Evolutionary conservation across 139 green algal genomes (phyloP).

Genomic region (Picochlorum costavermella): DNA sequence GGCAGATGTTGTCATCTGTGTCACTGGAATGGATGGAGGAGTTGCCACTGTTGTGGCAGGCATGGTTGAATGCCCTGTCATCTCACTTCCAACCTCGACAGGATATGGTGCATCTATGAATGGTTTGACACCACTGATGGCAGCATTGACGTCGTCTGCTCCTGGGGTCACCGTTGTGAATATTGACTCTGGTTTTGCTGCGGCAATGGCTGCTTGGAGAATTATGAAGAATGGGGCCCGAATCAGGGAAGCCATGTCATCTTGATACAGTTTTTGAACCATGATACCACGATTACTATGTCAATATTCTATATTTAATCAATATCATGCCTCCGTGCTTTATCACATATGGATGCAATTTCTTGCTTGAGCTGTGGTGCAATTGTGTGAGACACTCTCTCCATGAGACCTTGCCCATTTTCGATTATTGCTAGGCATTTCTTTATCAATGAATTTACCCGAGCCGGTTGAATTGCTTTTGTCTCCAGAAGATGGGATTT

Average conservation of each 20-base stretch:
- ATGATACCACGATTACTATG: no score
- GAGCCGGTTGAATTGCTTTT: no score
- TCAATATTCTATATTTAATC: no score
- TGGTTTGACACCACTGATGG: slow-evolving; percentile 51
- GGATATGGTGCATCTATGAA: slow-evolving; percentile 56
- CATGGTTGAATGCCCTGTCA: slow-evolving; percentile 67
- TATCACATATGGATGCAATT: no score
- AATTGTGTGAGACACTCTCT: no score
- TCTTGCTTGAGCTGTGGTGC: no score
- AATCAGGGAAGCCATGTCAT: slow-evolving; percentile 7
- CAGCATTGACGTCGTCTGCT: slow-evolving; percentile 45
- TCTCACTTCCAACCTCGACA: slow-evolving; percentile 53
- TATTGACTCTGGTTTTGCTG: slow-evolving; percentile 64
- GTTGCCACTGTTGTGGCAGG: slow-evolving; percentile 61
- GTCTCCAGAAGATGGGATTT: no score
- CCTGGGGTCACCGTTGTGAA: slow-evolving; percentile 66
- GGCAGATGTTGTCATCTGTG: slow-evolving; percentile 72
- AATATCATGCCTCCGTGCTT: no score
- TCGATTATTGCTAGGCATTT: no score
- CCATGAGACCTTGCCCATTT: no score
- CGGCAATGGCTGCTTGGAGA: slow-evolving; percentile 52
- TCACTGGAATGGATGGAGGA: slow-evolving; percentile 63
- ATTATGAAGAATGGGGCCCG: slow-evolving; percentile 45
- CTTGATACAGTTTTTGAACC: not conserved
- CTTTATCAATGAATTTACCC: no score